Conservation (phyloP, 495 filamentous ascomycete species). For the Penicillium arizonense region DNA sequence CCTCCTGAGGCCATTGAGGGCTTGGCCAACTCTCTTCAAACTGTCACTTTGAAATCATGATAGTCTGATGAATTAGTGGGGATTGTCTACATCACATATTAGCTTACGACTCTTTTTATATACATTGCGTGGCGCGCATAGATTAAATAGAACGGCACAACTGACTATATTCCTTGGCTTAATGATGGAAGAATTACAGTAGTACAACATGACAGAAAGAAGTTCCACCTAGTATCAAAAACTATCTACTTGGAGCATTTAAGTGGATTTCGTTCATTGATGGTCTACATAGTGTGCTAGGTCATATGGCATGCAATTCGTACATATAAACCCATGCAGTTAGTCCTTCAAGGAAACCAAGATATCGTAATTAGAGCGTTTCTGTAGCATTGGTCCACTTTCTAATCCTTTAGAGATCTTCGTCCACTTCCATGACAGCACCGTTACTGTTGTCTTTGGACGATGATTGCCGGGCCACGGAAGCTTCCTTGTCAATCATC, state of each 20-base stretch:
- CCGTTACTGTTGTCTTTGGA: slow-evolving; percentile 56
- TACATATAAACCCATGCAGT: neutral
- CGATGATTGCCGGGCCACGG: slow-evolving; percentile 51
- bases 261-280: slow-evolving; percentile 3
- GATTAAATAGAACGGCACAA: neutral
- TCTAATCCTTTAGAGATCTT: slow-evolving; percentile 50
- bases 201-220: too few species aligned
- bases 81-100: slow-evolving; percentile 7
- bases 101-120: slow-evolving; percentile 10
- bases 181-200: too few species aligned
- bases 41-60: slow-evolving; percentile 14
- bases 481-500: slow-evolving; percentile 99
- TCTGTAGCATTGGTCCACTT: slow-evolving; percentile 16
- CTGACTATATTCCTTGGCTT: too few species aligned
- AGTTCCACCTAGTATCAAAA: too few species aligned
- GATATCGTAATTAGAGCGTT: slow-evolving; percentile 24
- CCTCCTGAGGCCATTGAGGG: slow-evolving; percentile 14
- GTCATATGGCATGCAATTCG: neutral
- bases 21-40: slow-evolving; percentile 15
- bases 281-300: slow-evolving; percentile 3
- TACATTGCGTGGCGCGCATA: slow-evolving; percentile 19
- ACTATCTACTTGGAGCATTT: neutral
- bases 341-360: slow-evolving; percentile 3
- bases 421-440: slow-evolving; percentile 57
- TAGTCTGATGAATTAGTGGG: neutral